Conservation (phyloP, 148 eudicot species). For the Bassia scoparia region DNA sequence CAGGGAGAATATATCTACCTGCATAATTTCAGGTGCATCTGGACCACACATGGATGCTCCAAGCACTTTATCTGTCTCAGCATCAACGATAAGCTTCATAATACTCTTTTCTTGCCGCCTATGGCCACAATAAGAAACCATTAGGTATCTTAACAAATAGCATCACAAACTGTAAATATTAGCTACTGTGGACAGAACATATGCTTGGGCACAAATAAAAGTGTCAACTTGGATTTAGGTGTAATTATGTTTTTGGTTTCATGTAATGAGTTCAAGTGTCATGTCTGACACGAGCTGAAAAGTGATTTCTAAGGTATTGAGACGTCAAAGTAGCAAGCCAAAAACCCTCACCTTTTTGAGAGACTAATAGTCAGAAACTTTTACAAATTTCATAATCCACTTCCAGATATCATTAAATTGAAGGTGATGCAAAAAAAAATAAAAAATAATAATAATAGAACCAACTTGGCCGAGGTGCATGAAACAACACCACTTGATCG, state of each 20-base stretch:
- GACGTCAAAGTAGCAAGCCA: too few species aligned
- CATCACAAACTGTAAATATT: background rate
- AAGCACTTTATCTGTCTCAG: conserved; percentile 85
- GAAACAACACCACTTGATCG: too few species aligned
- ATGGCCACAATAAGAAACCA: conserved; percentile 10
- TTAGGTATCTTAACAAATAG: conserved; percentile 2
- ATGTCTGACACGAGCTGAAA: too few species aligned
- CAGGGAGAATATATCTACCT: conserved; percentile 38
- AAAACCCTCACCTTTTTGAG: background rate
- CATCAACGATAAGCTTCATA: conserved; percentile 94
- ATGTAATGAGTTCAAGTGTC: too few species aligned
- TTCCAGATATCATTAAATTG: background rate
- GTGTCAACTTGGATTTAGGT: too few species aligned
- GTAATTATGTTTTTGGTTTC: too few species aligned
- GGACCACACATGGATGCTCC: conserved; percentile 99
- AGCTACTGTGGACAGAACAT: too few species aligned
- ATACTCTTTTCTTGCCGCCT: conserved; percentile 89
- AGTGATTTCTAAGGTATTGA: too few species aligned
- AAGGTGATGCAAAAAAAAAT: background rate
- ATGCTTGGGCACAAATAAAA: too few species aligned
- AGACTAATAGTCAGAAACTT: background rate
- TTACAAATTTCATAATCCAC: background rate
- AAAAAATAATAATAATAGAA: too few species aligned
- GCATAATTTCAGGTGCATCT: conserved; percentile 96
- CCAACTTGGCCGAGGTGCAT: too few species aligned